Evolutionary conservation across 2,329 filamentous ascomycete species (phyloP).

Genomic region (Proliferodiscus dingleyae): DNA sequence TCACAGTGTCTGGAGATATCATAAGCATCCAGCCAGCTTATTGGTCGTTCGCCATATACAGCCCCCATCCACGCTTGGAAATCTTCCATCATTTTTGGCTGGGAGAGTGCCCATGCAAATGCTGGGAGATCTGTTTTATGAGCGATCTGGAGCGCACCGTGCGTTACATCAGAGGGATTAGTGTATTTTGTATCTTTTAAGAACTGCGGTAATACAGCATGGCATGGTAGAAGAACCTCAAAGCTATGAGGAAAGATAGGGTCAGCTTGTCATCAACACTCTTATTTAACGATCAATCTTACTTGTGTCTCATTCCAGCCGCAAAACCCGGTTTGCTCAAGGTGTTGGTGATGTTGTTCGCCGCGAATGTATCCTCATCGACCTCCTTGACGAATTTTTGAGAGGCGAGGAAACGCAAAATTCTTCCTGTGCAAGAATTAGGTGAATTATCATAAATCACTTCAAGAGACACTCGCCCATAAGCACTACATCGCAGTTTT

Average conservation of each 20-base stretch:
- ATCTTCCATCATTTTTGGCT: neutral
- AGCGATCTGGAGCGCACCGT: slow-evolving; percentile 1
- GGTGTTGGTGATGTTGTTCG: slow-evolving; percentile 28
- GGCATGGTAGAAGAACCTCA: neutral
- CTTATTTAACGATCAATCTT: neutral
- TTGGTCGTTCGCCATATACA: neutral
- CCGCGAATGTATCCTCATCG: slow-evolving; percentile 25
- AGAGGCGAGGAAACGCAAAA: slow-evolving; percentile 32
- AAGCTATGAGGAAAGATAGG: neutral
- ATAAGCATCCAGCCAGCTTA: neutral
- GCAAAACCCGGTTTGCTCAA: slow-evolving; percentile 27
- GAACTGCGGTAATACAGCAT: neutral
- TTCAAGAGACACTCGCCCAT: slow-evolving; percentile 4
- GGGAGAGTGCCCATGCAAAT: neutral
- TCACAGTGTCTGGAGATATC: neutral
- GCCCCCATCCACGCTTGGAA: neutral
- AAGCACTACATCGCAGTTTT: slow-evolving; percentile 19
- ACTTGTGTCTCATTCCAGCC: slow-evolving; percentile 26
- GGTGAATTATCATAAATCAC: neutral
- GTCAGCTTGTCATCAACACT: neutral
- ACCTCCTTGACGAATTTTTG: slow-evolving; percentile 31
- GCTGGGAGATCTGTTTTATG: slow-evolving; percentile 3
- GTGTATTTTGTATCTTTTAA: slow-evolving; percentile 3
- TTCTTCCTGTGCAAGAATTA: slow-evolving; percentile 18
- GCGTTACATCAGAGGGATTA: neutral